Evolutionary conservation across 2,329 filamentous ascomycete genomes (phyloP).

Genomic region (Botrytis aclada): DNA sequence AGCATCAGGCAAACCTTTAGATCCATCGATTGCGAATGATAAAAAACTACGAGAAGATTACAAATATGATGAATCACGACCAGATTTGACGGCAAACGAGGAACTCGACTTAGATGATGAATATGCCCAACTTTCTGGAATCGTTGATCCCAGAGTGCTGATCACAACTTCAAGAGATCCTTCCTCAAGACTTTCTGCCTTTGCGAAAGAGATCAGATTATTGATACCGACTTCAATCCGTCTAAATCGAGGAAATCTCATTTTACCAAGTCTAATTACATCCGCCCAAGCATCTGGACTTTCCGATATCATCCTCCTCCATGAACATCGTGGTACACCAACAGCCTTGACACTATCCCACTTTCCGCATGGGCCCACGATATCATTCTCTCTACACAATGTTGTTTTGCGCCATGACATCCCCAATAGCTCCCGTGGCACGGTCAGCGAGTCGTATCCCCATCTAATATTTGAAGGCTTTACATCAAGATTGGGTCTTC

Average conservation of each 20-base stretch:
- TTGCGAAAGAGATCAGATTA: constrained; percentile 87
- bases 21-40: constrained; percentile 81
- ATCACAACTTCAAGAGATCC: constrained; percentile 91
- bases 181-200: constrained; percentile 77
- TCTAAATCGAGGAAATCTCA: constrained; percentile 85
- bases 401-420: constrained; percentile 92
- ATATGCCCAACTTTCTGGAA: constrained; percentile 85
- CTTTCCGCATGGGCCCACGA: constrained; percentile 83
- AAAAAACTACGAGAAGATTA: constrained; percentile 80
- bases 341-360: constrained; percentile 86
- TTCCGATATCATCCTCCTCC: constrained; percentile 80
- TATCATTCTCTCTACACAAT: constrained; percentile 86
- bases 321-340: constrained; percentile 90
- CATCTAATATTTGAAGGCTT: constrained; percentile 97
- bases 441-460: constrained; percentile 87
- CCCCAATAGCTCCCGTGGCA: constrained; percentile 80
- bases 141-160: constrained; percentile 83
- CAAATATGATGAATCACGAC: constrained; percentile 84
- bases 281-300: constrained; percentile 79
- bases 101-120: constrained; percentile 80
- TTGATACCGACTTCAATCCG: constrained; percentile 82
- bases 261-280: constrained; percentile 79
- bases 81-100: constrained; percentile 64
- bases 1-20: constrained; percentile 82
- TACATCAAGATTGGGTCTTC: constrained; percentile 71